These are phyloP conservation scores for Thuidium tamariscinum DNA, from an alignment of 225 moss, liverwort and hornwort genomes.

Conservation along the genomic window DNA sequence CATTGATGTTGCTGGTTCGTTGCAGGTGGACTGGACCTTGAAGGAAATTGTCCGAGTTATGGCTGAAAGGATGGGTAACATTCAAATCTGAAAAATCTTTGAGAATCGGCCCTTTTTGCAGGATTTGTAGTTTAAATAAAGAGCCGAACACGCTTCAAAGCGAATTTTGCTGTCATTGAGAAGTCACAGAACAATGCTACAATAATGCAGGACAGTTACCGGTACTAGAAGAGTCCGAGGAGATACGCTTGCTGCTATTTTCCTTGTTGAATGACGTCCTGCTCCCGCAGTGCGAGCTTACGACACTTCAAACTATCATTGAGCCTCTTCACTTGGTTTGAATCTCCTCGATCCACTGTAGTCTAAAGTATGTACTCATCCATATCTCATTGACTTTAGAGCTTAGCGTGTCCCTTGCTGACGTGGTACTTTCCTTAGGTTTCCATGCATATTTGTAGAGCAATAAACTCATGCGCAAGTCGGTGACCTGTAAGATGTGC, in stretches of 20 bases:
- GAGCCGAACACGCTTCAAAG: neutral
- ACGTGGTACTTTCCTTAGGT: neutral
- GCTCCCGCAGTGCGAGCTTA: conserved; percentile 34
- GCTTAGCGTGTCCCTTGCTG: neutral
- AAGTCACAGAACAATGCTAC: neutral
- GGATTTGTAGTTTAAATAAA: neutral
- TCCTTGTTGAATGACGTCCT: conserved; percentile 40
- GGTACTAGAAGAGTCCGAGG: conserved; percentile 71
- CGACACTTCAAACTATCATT: conserved; percentile 19
- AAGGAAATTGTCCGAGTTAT: conserved; percentile 31
- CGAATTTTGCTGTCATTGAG: neutral
- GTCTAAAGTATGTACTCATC: neutral
- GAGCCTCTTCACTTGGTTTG: conserved; percentile 64
- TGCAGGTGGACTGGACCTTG: conserved; percentile 64
- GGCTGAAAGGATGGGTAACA: conserved; percentile 65
- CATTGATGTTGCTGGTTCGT: neutral
- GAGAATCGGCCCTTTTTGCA: neutral
- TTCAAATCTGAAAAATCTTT: neutral
- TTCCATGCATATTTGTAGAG: neutral
- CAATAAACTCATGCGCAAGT: neutral
- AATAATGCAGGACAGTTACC: conserved; percentile 55
- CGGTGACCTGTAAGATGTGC: neutral
- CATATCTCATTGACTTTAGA: neutral
- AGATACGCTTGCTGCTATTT: conserved; percentile 65
- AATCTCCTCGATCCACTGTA: neutral